Base-by-base conservation (phyloP, 257 asterid genomes). In the Penstemon newberryi region DNA sequence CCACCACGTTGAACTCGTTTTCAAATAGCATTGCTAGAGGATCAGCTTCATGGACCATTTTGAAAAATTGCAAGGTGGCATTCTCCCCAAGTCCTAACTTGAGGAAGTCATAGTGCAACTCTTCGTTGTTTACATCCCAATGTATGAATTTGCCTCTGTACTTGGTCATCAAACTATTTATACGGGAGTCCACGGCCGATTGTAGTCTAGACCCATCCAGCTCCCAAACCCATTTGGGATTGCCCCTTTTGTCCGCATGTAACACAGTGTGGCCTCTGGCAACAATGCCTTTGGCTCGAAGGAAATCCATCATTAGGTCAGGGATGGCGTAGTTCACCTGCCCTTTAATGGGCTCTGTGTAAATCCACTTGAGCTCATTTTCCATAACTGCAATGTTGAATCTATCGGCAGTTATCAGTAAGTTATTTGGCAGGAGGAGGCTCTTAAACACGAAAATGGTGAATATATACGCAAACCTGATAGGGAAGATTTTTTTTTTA, bases 51-150 rank as follows among this genome's bases (percentile, higher is more conserved):
- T 75, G 46, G 42, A 85, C 82, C 56, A 73, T 18, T 55, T 66
- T 10, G 56, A 73, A 82, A 66, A 74, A 87, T 44, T 1, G 8
- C 8, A 80, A 49, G 0, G 90, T 77, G 3, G 91, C 85, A 55
- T 39, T 63, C 3, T 71, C 36, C 4, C 94, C 91, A 3, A 86
- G 75, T 1, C 70, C 67, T 5, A 64, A 42, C 70, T 85, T 92
- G 7, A 79, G 77, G 70, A 84, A 87, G 1, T 77, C 57, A 9
- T 11, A 78, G 37, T 87, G 93, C 2, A 90, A 77, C 74, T 84
- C 84, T 71, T 90, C 95, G 12, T 90, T 90, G 40, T 67, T 73
- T 3, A 87, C 95, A 8, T 90, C 96, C 95, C 95, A 90, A 56
- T 87, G 90, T 18, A 89, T 61, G 72, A 87, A 75, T 0, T 83